These are phyloP conservation scores for Amyloporia xantha DNA, from an alignment of 768 basidiomycete genomes.

Conservation along the genomic window DNA sequence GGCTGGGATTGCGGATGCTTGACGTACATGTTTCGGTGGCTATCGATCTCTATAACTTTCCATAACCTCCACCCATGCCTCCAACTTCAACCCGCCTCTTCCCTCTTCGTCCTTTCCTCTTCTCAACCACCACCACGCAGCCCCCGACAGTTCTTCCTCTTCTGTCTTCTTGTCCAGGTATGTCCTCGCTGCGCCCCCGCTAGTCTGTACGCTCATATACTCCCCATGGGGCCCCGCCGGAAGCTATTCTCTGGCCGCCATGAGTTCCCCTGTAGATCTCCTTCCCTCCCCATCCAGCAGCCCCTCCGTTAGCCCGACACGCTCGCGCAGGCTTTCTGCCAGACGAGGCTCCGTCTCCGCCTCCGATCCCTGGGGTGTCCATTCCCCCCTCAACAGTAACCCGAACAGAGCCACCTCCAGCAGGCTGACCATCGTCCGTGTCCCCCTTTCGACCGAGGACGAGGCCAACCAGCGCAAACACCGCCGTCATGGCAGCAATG, in stretches of 20 bases:
- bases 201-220: neutral
- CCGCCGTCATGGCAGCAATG: constrained; percentile 26
- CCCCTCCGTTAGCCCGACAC: constrained; percentile 16
- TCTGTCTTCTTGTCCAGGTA: neutral
- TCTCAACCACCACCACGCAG: neutral
- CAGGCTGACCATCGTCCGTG: constrained; percentile 71
- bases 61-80: neutral
- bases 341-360: constrained; percentile 68
- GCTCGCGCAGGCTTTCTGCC: constrained; percentile 35
- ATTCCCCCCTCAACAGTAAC: constrained; percentile 46
- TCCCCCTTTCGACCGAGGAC: constrained; percentile 31
- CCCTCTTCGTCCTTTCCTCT: neutral
- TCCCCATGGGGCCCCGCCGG: neutral
- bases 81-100: neutral
- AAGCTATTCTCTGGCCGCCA: neutral
- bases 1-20: neutral
- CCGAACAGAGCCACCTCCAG: constrained; percentile 51
- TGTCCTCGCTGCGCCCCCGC: neutral
- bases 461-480: constrained; percentile 32
- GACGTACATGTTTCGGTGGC: constrained; percentile 3
- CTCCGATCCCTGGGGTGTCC: constrained; percentile 57
- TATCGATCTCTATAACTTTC: constrained; percentile 4
- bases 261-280: constrained; percentile 11
- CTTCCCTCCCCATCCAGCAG: constrained; percentile 14
- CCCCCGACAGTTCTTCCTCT: neutral